phyloP scores from a whole-genome alignment of 31 red algal genomes.

The Bonnemaisonia californica region DNA sequence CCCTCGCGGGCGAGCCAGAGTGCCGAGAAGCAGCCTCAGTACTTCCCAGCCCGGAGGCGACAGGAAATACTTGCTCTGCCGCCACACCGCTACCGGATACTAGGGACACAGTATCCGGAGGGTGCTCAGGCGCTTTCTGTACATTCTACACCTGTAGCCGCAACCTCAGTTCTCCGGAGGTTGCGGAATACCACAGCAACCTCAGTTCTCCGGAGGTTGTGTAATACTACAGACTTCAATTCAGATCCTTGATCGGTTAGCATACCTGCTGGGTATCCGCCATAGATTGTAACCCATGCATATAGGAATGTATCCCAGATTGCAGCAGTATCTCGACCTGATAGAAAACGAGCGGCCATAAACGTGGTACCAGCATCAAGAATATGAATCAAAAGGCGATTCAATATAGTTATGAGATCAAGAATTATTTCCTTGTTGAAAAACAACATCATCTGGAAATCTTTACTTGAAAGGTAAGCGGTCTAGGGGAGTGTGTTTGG shows the following conservation, averaged over 20 bases:
- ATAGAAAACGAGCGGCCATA: not conserved
- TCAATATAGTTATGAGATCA: not conserved
- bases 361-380: not conserved
- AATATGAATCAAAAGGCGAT: not conserved
- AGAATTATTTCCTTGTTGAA: slow-evolving; percentile 19
- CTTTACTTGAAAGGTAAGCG: not conserved
- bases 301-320: slow-evolving; percentile 14
- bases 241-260: slow-evolving; percentile 8
- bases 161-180: no score
- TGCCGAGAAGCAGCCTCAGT: no score
- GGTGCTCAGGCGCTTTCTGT: no score
- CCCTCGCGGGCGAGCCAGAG: no score
- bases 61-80: no score
- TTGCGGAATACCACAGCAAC: no score
- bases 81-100: no score
- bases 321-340: not conserved
- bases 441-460: not conserved
- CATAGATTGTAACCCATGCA: not conserved
- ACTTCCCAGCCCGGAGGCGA: no score
- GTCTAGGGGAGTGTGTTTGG: not conserved
- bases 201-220: no score
- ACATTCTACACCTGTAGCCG: no score
- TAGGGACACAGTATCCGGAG: no score
- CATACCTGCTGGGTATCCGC: not conserved
- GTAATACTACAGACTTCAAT: not conserved